A percentile compares a stretch with the other conserved stretches of the same genome.
phyloP scores from a whole-genome alignment of 208 protist genomes.

The Ichthyophonus hoferi region DNA sequence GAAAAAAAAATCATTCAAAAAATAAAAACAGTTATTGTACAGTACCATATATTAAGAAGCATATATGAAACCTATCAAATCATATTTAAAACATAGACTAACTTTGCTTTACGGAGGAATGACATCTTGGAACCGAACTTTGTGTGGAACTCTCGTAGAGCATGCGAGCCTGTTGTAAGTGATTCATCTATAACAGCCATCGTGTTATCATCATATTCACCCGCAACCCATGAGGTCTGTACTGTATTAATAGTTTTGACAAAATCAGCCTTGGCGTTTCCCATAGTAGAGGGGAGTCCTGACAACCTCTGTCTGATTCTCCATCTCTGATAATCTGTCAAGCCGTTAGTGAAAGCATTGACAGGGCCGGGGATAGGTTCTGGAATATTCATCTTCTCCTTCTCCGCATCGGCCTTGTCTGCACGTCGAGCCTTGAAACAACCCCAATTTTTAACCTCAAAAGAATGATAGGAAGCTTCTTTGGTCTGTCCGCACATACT shows the following conservation, averaged over 20 bases:
- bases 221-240: slow-evolving; percentile 25
- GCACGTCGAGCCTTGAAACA: slow-evolving; percentile 6
- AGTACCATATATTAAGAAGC: no score
- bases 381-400: not conserved
- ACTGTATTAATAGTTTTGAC: slow-evolving; percentile 2
- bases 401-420: not conserved
- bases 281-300: not conserved
- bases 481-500: not conserved
- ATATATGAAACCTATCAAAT: no score
- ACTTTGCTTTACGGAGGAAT: no score
- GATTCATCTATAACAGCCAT: not conserved
- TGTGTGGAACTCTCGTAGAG: no score
- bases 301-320: not conserved
- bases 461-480: not conserved
- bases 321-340: not conserved
- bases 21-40: no score
- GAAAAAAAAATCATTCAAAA: not conserved
- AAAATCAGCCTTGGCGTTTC: not conserved
- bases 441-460: not conserved
- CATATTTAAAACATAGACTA: no score
- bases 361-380: not conserved
- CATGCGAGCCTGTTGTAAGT: not conserved
- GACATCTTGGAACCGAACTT: no score
- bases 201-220: not conserved
- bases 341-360: not conserved